Percentiles rank a stretch among this genome's conserved stretches.
Evolutionary conservation across 164 flowering plant species (phyloP).

Genomic region (Annona cherimola): DNA sequence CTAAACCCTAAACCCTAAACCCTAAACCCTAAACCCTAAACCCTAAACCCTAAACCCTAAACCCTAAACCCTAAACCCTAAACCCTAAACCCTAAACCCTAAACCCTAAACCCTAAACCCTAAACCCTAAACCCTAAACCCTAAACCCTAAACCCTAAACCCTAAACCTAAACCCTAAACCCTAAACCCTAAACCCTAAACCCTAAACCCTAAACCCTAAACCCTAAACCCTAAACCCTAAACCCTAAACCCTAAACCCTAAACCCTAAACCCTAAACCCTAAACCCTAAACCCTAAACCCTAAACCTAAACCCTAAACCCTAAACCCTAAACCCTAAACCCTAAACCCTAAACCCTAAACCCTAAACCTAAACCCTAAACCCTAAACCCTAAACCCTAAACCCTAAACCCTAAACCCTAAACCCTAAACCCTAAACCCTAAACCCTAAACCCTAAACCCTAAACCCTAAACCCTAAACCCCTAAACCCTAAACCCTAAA

Average conservation of each 20-base stretch:
- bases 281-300: conserved; percentile 17
- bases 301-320: conserved; percentile 18
- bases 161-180: conserved; percentile 21
- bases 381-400: conserved; percentile 17
- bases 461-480: conserved; percentile 17
- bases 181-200: conserved; percentile 19
- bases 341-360: conserved; percentile 15
- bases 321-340: conserved; percentile 16
- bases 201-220: conserved; percentile 19
- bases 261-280: conserved; percentile 20
- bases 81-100: conserved; percentile 16
- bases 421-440: conserved; percentile 18
- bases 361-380: conserved; percentile 17
- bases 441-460: conserved; percentile 19
- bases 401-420: conserved; percentile 18
- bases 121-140: neutral
- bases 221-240: conserved; percentile 20
- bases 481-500: too few species aligned
- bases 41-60: conserved; percentile 17
- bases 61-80: conserved; percentile 18
- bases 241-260: conserved; percentile 17
- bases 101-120: neutral
- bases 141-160: conserved; percentile 17
- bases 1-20: conserved; percentile 21
- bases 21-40: conserved; percentile 15